A percentile compares a stretch with the other conserved stretches of the same genome.
phyloP scores from a whole-genome alignment of 2,329 filamentous ascomycete genomes.

The Stromatinia cepivora region DNA sequence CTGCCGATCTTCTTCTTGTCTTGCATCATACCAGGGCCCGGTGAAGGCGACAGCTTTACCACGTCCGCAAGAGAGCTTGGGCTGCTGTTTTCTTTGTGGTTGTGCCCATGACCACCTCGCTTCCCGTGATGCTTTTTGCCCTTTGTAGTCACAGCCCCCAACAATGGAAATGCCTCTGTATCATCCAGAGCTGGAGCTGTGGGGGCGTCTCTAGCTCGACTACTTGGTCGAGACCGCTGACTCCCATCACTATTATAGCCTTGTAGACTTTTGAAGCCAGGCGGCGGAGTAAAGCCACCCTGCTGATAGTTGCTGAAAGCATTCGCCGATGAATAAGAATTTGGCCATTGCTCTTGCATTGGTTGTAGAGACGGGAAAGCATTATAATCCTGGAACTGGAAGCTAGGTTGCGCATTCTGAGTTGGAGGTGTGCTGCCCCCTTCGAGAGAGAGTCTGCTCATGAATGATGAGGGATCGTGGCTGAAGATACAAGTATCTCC shows the following conservation, averaged over 20 bases:
- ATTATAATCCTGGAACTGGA: conserved; percentile 81
- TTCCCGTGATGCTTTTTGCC: conserved; percentile 94
- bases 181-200: conserved; percentile 82
- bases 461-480: conserved; percentile 84
- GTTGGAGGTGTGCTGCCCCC: conserved; percentile 65
- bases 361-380: conserved; percentile 77
- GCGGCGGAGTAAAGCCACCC: conserved; percentile 61
- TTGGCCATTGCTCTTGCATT: conserved; percentile 58
- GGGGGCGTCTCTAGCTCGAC: conserved; percentile 65
- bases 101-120: conserved; percentile 75
- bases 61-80: conserved; percentile 88
- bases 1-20: conserved; percentile 60
- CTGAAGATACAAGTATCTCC: conserved; percentile 96
- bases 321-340: conserved; percentile 45
- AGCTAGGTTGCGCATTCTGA: conserved; percentile 61
- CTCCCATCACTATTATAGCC: conserved; percentile 59
- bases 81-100: conserved; percentile 62
- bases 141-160: conserved; percentile 75
- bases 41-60: conserved; percentile 90
- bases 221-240: conserved; percentile 79
- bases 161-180: conserved; percentile 88
- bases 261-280: conserved; percentile 66
- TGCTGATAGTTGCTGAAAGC: conserved; percentile 55
- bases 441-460: conserved; percentile 77
- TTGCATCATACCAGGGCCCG: conserved; percentile 62